Base-by-base conservation (phyloP, 495 filamentous ascomycete genomes). In the Hyaloscypha finlandica region DNA sequence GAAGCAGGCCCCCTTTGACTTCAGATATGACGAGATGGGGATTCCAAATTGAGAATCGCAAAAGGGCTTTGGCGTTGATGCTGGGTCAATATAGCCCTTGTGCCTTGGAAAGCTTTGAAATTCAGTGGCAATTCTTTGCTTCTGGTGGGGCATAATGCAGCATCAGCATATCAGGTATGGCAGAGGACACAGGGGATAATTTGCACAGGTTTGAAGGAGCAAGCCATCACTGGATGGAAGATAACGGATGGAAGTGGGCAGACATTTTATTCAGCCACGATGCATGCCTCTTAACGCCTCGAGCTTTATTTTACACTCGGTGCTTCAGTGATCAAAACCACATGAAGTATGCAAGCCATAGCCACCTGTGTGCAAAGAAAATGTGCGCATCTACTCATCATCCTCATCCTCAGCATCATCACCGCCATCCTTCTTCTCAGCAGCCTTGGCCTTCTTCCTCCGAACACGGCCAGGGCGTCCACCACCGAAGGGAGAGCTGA, bases 401-500 rank as follows among this genome's bases (percentile, higher is more conserved):
- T 97, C 94, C 76, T 98, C 95, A 74, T 97, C 94, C 77, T 95
- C 94, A 68, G 87, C 93, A 72, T 88, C 92, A 59, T 84, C 94
- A 61, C 82, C 93, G 64, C 86, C 94, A 76, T 90, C 94, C 82
- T 91, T 92, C 82, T 90, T 89, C 83, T 94, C 91, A 55, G 95
- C 93, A 70, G 96, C 93, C 84, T 90, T 91, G 77, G 92, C 91
- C 93, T 99, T 99, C 95, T 97, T 99, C 86, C 95, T 94, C 78
- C 92, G 87, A 78, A 96, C 92, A 85, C 95, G 94, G 68, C 95
- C 95, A 74, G 92, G 91, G 77, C 95, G 94, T 75, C 95, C 95
- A 79, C 95, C 94, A 83, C 95, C 95, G 77, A 96, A 97, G 74
- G 95, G 96, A 74, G 95, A 97, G 80, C 88, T 95, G 63, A 99